phyloP scores from a whole-genome alignment of 768 basidiomycete species.

The Hypsizygus marmoreus region DNA sequence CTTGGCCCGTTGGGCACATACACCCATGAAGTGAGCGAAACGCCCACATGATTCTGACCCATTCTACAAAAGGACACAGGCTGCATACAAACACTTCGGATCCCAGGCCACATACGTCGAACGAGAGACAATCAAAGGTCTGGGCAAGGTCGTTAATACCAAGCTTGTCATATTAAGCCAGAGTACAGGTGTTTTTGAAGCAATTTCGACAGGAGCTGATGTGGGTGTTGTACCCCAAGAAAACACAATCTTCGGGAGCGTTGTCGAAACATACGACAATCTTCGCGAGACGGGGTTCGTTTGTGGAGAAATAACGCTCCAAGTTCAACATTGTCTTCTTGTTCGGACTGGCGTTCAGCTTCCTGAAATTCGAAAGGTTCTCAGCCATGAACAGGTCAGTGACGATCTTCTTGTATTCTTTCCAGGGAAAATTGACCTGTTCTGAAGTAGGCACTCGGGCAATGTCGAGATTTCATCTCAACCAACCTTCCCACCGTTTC shows the following conservation, averaged over 20 bases:
- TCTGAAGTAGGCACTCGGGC: constrained; percentile 67
- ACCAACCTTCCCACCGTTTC: constrained; percentile 52
- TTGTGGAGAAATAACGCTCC: constrained; percentile 58
- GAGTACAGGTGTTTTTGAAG: constrained; percentile 56
- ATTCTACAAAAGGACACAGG: constrained; percentile 27
- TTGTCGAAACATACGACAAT: constrained; percentile 73
- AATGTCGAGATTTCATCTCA: constrained; percentile 67
- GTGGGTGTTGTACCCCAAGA: constrained; percentile 79
- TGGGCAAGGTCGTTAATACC: background rate
- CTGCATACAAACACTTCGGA: constrained; percentile 41
- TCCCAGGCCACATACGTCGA: constrained; percentile 33
- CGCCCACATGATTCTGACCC: background rate
- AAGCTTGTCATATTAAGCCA: background rate
- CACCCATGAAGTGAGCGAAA: constrained; percentile 50
- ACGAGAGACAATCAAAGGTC: constrained; percentile 36
- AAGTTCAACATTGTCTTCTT: constrained; percentile 70
- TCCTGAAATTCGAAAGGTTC: constrained; percentile 53
- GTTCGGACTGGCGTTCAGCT: constrained; percentile 59
- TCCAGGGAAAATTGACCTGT: constrained; percentile 2
- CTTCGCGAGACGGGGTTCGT: constrained; percentile 58
- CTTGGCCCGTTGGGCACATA: constrained; percentile 75
- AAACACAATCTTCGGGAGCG: constrained; percentile 74
- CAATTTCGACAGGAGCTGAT: constrained; percentile 43
- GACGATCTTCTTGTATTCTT: background rate
- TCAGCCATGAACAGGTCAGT: constrained; percentile 81